A percentile compares a stretch with the other conserved stretches of the same genome.
phyloP scores from a whole-genome alignment of 2,329 filamentous ascomycete species.

The Pseudogymnoascus sp. region DNA sequence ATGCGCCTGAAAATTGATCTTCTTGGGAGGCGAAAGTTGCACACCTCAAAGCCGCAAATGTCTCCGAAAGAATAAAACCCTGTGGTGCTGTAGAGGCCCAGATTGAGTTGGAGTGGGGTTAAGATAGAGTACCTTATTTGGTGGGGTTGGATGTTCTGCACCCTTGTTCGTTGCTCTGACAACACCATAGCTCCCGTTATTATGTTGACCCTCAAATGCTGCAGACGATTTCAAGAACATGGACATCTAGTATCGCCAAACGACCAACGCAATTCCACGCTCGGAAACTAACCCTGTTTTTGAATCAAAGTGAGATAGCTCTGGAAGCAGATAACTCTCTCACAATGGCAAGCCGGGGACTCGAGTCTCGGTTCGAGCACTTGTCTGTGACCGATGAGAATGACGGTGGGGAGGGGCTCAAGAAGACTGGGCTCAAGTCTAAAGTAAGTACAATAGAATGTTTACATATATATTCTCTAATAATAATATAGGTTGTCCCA shows the following conservation, averaged over 20 bases:
- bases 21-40: background rate
- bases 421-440: constrained; percentile 54
- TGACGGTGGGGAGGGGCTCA: constrained; percentile 48
- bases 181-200: constrained; percentile 6
- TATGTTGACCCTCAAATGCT: constrained; percentile 6
- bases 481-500: constrained; percentile 38
- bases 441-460: constrained; percentile 53
- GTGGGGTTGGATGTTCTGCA: background rate
- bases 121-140: background rate
- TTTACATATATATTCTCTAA: constrained; percentile 18
- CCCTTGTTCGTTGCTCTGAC: constrained; percentile 9
- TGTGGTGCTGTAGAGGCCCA: background rate
- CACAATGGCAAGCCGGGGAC: constrained; percentile 62
- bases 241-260: constrained; percentile 5
- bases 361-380: constrained; percentile 85
- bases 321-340: background rate
- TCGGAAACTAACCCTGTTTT: background rate
- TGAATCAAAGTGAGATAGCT: background rate
- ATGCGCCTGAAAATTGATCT: background rate
- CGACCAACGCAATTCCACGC: background rate
- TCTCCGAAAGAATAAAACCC: background rate
- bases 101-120: constrained; percentile 10
- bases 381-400: constrained; percentile 88
- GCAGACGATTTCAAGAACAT: background rate
- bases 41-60: background rate